Evolutionary conservation across 106 monocot species (phyloP), one percentile per base, ranked within the genome.

Genomic region (Gastrodia elata): DNA sequence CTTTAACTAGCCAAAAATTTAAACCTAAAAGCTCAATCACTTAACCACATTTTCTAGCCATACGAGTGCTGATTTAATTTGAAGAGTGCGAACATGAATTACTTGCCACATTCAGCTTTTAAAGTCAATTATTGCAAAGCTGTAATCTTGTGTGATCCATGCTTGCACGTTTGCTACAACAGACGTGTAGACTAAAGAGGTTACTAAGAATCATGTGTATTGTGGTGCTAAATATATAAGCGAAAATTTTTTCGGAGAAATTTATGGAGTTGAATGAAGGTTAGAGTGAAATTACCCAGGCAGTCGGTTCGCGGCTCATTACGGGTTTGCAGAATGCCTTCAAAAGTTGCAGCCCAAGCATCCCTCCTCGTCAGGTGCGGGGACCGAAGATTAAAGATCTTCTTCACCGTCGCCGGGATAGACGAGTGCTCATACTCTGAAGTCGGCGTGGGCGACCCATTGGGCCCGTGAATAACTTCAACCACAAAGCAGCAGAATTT

Each of bases 391-490:
- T 93, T 67, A 15, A 93, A 93, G 18, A 93, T 65, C 70, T 87
- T 90, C 83, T 87, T 93, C 41, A 90, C 85, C 0, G 92, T 93
- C 1, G 92, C 92, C 18, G 89, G 89, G 35, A 92, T 84, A 3
- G 92, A 92, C 10, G 92, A 93, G 74, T 93, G 92, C 81, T 93
- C 93, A 52, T 82, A 93, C 71, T 93, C 87, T 0, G 93, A 93
- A 36, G 87, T 85, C 26, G 84, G 49, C 27, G 83, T 81, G 11
- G 93, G 93, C 14, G 71, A 76, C 18, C 93, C 89, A 64, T 82
- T 87, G 11, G 93, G 87, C 6, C 87, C 89, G 75, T 93, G 93
- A 38, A 89, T 79, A 77, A 93, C 93, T 86, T 77, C 81, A 71
- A 56, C 13, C n/a, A 71, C 13, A 20, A 37, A 10, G 27, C 11